Evolutionary conservation across 768 basidiomycete species (phyloP), one percentile per base, ranked within the genome.

Genomic region (Boletus reticuloceps): DNA sequence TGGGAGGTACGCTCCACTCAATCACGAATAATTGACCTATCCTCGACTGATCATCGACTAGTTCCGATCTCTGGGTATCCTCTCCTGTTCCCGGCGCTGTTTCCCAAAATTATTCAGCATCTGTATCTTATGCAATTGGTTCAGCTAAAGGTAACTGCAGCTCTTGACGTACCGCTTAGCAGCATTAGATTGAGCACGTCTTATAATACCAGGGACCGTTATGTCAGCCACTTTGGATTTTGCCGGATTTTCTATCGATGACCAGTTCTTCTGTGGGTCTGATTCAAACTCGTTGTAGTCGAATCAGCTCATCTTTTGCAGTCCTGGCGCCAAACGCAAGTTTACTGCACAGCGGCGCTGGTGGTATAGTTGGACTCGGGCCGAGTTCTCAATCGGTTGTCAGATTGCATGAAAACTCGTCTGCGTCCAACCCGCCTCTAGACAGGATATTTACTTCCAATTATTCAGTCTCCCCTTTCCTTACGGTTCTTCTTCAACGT

Each of bases 401-500:
- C 50, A 70, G 76, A 51, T 43, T 62, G 41, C 58, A 68, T 29
- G 63, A 78, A 16, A 58, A 69, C 8, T 60, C 70, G 20, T 42
- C 72, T 13, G 63, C 69, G 0, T 85, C 82, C 5, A 78, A 81
- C 56, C 72, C 84, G 0, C 75, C 84, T 36, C 74, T 88, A 10
- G 83, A 88, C 70, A 77, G 82, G 42, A 83, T 88, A 56, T 90
- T 91, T 66, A 65, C 70, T 8, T 79, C 83, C 59, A 78, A 89
- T 62, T 69, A 71, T 10, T 72, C 80, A 19, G 72, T 81, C 2
- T 79, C 84, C 0, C 86, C 88, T 64, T 82, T 72, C 57, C 74
- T 91, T 52, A 80, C 86, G 0, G 72, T 90, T 56, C 77, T 86
- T 32, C 78, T 91, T 27, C 81, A 82, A 29, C 82, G 89, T 22